Evolutionary conservation across 2,329 filamentous ascomycete species (phyloP).

Genomic region (Aspergillus vadensis): DNA sequence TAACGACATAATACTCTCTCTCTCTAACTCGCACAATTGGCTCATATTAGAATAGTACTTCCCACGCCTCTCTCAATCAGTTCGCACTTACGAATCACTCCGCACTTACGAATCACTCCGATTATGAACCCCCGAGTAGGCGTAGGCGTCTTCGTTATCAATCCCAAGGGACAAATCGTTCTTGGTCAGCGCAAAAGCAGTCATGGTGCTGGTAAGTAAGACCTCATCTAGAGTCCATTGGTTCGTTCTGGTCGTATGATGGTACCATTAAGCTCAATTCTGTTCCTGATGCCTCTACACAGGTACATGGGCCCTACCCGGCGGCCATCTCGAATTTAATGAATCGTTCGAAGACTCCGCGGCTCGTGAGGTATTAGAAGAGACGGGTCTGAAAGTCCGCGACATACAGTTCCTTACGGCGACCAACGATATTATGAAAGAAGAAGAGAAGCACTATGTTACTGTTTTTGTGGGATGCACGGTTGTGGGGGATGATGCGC

Average conservation of each 20-base stretch:
- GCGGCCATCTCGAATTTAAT: conserved; percentile 72
- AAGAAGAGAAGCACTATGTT: conserved; percentile 69
- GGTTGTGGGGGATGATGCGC: conserved; percentile 49
- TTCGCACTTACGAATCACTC: no score
- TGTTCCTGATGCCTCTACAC: no score
- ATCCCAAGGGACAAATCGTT: conserved; percentile 13
- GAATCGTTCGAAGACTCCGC: conserved; percentile 67
- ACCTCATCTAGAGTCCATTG: no score
- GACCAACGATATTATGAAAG: conserved; percentile 67
- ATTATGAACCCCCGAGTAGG: conserved; percentile 12
- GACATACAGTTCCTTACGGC: conserved; percentile 58
- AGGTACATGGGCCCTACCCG: conserved; percentile 69
- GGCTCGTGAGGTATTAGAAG: conserved; percentile 67
- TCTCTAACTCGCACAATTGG: no score
- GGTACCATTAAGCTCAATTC: not conserved
- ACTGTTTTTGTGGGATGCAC: conserved; percentile 67
- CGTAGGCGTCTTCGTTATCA: conserved; percentile 18
- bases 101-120: no score
- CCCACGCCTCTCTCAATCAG: no score
- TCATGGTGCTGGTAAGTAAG: conserved; percentile 19
- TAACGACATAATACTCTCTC: no score
- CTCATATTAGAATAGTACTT: accelerated
- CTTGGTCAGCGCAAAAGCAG: conserved; percentile 19
- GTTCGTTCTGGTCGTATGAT: no score
- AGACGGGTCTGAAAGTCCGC: conserved; percentile 64